Evolutionary conservation across 2,329 filamentous ascomycete genomes (phyloP), one percentile per base, ranked within the genome.

Genomic region (Camillea tinctor): DNA sequence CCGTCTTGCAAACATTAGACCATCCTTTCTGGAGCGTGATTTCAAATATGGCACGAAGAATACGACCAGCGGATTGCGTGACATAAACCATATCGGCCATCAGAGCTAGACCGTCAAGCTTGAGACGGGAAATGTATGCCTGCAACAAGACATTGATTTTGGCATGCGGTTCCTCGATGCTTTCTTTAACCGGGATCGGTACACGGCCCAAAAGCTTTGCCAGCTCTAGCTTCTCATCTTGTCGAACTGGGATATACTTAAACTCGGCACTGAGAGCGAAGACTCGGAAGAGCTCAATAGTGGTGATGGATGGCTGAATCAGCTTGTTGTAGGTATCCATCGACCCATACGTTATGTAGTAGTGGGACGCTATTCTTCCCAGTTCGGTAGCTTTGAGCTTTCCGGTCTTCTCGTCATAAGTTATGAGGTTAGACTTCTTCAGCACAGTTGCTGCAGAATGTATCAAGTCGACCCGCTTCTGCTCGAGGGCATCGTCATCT

Each of bases 31-130:
- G 96, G 66, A 99, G 79, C n/a, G 91, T 90, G 57, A 99, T 98
- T 77, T 99, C 96, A 67, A 98, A 99, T 54, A 99, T 89, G 0
- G 95, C 95, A 59, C 95, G 88, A 52, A 99, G 80, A 68, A 99
- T 97, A 84, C 95, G 92, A 30, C 95, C 95, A 54, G 95, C 95
- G 22, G 94, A 98, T 73, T 99, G 96, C 1, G 95, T 99, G 57
- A 99, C 94, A 71, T 99, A 99, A 3, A 99, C 95, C 82, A 99
- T 89, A 75, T 99, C 95, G 24, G 95, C 94, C 94, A 99, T 98
- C 63, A 99, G 79, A 2, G 95, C 95, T 58, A 99, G 82, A 1
- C 95, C 95, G 62, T 98, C 94, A 0, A 99, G 85, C 75, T 94
- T 96, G 56, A 99, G 87, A 56, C 95, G 87, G 52, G 94, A 98